Conservation (phyloP, 768 basidiomycete species). For the Sarcomyxa edulis region DNA sequence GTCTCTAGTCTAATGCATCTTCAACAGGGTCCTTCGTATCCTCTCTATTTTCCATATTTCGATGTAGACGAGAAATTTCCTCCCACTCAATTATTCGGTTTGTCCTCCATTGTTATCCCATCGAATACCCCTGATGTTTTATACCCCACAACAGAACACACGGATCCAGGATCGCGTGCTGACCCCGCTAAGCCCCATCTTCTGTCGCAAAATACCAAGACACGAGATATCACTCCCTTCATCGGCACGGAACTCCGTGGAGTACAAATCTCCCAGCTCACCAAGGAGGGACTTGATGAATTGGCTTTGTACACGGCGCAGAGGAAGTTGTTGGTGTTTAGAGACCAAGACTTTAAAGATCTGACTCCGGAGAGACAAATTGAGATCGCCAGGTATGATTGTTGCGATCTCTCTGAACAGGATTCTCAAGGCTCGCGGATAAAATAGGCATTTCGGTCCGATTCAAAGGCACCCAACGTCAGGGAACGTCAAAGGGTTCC, state of each 20-base stretch:
- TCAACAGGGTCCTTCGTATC: slow-evolving; percentile 38
- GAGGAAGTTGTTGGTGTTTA: slow-evolving; percentile 49
- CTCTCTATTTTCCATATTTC: slow-evolving; percentile 43
- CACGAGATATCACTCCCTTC: slow-evolving; percentile 41
- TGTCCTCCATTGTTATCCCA: slow-evolving; percentile 3
- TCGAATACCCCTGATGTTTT: neutral
- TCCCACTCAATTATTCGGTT: slow-evolving; percentile 42
- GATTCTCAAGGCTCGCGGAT: too few relatives aligned
- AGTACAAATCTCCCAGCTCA: slow-evolving; percentile 48
- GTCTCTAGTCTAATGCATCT: too few relatives aligned
- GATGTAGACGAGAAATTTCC: slow-evolving; percentile 45
- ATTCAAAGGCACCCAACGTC: slow-evolving; percentile 43
- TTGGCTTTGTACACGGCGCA: slow-evolving; percentile 47
- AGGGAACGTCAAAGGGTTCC: slow-evolving; percentile 48
- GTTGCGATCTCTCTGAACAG: too few relatives aligned
- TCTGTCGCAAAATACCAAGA: slow-evolving; percentile 31
- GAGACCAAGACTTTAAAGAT: slow-evolving; percentile 61
- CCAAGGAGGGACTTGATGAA: slow-evolving; percentile 47
- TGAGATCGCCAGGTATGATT: slow-evolving; percentile 44
- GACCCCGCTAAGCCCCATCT: slow-evolving; percentile 48
- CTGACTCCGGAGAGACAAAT: slow-evolving; percentile 46
- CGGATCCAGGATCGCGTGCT: slow-evolving; percentile 41
- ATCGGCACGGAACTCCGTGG: slow-evolving; percentile 47
- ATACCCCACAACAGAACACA: slow-evolving; percentile 24
- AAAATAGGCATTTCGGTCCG: slow-evolving; percentile 37